Evolutionary conservation across 2,329 filamentous ascomycete species (phyloP), one percentile per base, ranked within the genome.

Genomic region (Paracorniculantispora psalliotae): DNA sequence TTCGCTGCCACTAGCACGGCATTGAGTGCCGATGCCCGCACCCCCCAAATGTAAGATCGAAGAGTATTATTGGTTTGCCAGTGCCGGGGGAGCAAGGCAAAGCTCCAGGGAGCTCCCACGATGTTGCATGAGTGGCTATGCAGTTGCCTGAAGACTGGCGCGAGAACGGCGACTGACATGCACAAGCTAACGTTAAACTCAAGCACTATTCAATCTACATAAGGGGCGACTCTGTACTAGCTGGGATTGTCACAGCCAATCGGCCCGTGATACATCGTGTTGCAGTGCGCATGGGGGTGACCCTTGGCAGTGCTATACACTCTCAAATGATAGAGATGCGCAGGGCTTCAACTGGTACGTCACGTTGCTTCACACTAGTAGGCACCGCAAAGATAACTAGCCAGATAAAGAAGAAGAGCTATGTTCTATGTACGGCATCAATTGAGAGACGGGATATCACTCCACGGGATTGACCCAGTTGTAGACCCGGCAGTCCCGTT

Each of bases 121-220:
- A 35, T 21, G 10, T 3, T 21, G 2, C 25, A 3, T 17, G 26
- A 48, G 15, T 30, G 30, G 25, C 46, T 21, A 43, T 59, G 41
- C 44, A 49, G 23, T 66, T 33, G 30, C 30, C 30, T 12, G 12
- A 12, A 33, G n/a, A n/a, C n/a, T n/a, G n/a, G n/a, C n/a, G n/a
- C n/a, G n/a, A n/a, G n/a, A n/a, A n/a, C n/a, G n/a, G n/a, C n/a
- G n/a, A n/a, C n/a, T n/a, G n/a, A n/a, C n/a, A n/a, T n/a, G n/a
- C n/a, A n/a, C n/a, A n/a, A n/a, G n/a, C n/a, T n/a, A n/a, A n/a
- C n/a, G n/a, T n/a, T n/a, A n/a, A n/a, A n/a, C n/a, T n/a, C n/a
- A n/a, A n/a, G n/a, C n/a, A n/a, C n/a, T n/a, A n/a, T n/a, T n/a
- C n/a, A n/a, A n/a, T n/a, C n/a, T n/a, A n/a, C n/a, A n/a, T n/a